Evolutionary conservation across 192 early-diverging fungal species (phyloP), one percentile per base, ranked within the genome.

Genomic region (Thamnidium elegans): DNA sequence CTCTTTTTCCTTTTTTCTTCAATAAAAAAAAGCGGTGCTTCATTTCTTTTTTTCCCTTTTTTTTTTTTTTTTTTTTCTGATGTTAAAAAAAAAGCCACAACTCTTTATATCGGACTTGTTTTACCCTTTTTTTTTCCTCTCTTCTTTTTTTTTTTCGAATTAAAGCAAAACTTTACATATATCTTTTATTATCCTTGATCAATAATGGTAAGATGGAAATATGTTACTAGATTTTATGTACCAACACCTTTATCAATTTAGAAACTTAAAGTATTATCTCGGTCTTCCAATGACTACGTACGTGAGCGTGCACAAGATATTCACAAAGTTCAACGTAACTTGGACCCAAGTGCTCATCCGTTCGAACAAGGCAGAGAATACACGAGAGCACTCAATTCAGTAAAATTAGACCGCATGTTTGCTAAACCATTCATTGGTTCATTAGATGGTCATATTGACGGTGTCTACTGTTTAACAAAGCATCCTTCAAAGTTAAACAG

Each of bases 361-460:
- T 96, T 98, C 50, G 95, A 98, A 77, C 84, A 91, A 63, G 94
- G 91, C 17, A 83, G 93, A 65, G 97, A 99, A 74, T 97, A 98
- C 78, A 93, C 90, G 44, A 83, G 97, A 4, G 97, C 97, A 6
- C 81, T 99, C 13, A 97, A 96, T 67, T 87, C 94, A 4, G 87
- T 88, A 47, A 99, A 99, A 69, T 68, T 98, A 20, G 95, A 97
- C 65, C 82, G 95, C 39, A 78, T 99, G 83, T 93, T 98, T 81
- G 93, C 97, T 55, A 97, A 97, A 71, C 97, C 97, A 14, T 99
- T 99, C 68, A 73, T 99, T 21, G 94, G 86, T 6, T 85, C 92
- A 15, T 76, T 99, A 23, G 79, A 78, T 47, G 97, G 97, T 0
- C 97, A 99, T 63, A 80, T 92, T 44, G 97, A 98, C 60, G 97